These are phyloP conservation scores for Fusarium nelsonii DNA, from an alignment of 2,329 filamentous ascomycete species.

Conservation along the genomic window DNA sequence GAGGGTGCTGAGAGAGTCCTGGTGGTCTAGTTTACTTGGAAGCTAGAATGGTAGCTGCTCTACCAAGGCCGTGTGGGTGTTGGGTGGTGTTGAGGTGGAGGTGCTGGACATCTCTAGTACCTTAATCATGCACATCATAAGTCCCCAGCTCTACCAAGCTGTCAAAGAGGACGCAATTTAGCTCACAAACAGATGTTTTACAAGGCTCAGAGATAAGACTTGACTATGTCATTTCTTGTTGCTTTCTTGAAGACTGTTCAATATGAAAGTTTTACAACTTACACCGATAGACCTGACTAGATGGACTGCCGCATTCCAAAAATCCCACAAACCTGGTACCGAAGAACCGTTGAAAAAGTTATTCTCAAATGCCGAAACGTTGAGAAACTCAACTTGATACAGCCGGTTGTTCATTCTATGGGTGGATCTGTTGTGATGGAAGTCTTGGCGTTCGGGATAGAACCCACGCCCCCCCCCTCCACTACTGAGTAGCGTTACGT, in stretches of 20 bases:
- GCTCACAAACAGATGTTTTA: background rate
- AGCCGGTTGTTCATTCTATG: background rate
- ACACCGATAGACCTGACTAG: constrained; percentile 10
- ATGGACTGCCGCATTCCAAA: constrained; percentile 23
- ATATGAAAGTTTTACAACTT: background rate
- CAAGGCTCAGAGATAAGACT: accelerated
- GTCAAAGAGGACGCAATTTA: background rate
- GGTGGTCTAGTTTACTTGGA: accelerated
- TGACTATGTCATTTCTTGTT: background rate
- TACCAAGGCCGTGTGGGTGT: background rate
- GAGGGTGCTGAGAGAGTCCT: background rate
- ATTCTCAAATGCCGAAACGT: constrained; percentile 7
- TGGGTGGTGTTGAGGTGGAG: background rate
- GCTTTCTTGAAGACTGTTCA: background rate
- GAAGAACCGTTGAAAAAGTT: constrained; percentile 15
- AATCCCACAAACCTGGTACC: constrained; percentile 2
- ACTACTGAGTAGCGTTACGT: background rate
- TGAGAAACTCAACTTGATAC: background rate
- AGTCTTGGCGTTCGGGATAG: background rate
- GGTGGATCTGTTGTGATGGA: background rate
- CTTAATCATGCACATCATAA: background rate
- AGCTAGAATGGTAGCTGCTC: background rate
- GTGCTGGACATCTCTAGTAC: background rate
- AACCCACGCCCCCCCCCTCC: constrained; percentile 2
- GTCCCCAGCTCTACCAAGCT: background rate